Base-by-base conservation (phyloP, 495 filamentous ascomycete genomes). In the Delitschia confertaspora region DNA sequence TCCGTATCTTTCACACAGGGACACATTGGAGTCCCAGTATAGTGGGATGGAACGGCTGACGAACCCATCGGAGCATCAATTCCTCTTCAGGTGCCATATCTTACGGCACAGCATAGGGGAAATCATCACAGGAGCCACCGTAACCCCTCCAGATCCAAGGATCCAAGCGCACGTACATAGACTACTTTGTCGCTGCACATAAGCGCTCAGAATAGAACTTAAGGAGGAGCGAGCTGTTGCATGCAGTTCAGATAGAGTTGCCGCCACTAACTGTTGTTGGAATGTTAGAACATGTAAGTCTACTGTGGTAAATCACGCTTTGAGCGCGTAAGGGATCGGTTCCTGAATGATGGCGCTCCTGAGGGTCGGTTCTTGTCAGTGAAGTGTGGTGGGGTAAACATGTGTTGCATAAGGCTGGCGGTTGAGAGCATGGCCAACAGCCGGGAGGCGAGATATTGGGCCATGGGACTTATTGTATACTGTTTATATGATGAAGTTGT, bases 241-340 rank as follows among this genome's bases (percentile, higher is more conserved):
- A 44, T 39, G 30, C 11, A 42, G 18, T 51, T 41, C 48, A 41
- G 37, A 45, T 51, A 46, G 33, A 38, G 38, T 45, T 51, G 46
- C 45, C 38, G 47, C 47, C 47, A 50, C 47, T 38, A 49, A 49
- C n/a, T n/a, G n/a, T n/a, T n/a, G n/a, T n/a, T n/a, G n/a, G n/a
- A n/a, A n/a, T n/a, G n/a, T n/a, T n/a, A n/a, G n/a, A n/a, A n/a
- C n/a, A n/a, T n/a, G n/a, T n/a, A n/a, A n/a, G n/a, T n/a, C n/a
- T n/a, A n/a, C n/a, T n/a, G n/a, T n/a, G n/a, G n/a, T n/a, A n/a
- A n/a, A n/a, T n/a, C 45, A 49, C 37, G 11, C 8, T 6, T 6
- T 18, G 37, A 46, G 42, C 42, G 42, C 42, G 32, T 38, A 29
- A 13, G 14, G n/a, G n/a, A n/a, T n/a, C n/a, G n/a, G n/a, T n/a